Base-by-base conservation (phyloP, 1,284 basidiomycete genomes). In the Agroathelia rolfsii region DNA sequence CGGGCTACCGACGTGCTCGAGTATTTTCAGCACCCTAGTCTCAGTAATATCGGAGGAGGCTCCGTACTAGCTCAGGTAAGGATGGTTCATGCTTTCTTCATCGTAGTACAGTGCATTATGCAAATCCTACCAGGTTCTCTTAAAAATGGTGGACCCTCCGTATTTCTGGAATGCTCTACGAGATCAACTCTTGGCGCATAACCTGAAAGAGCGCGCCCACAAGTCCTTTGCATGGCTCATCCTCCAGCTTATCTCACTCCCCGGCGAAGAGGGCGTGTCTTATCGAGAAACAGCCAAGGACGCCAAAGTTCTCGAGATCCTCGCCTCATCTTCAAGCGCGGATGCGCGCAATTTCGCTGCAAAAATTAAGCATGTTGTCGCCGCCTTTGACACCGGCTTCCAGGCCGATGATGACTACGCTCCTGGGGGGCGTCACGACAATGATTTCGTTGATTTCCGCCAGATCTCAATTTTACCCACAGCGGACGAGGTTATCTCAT, bases 391-490 rank as follows among this genome's bases (percentile, higher is more conserved):
- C n/a, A n/a, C n/a, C n/a, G n/a, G n/a, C n/a, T n/a, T n/a, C n/a
- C n/a, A n/a, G n/a, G 35, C 38, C 11, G 44, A 47, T 34, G 48
- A 37, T 15, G 43, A 48, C 2, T 41, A 46, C 17, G 53, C 51
- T 5, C 61, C 76, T 1, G 76, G 77, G 0, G 76, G 76, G 2
- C 59, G 76, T 7, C 76, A 80, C 40, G 72, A 77, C 41, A 79
- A 80, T 36, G 76, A 80, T 45, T 68, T 69, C 32, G 52, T 50
- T 5, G 61, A 76, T 34, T 78, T 73, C 42, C 65, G 69, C 7
- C 38, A 65, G 5, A 72, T 80, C 12, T 51, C 66, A 14, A 72
- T 80, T 22, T 52, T 75, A 4, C 76, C 76, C 0, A 74, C 74
- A 2, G 59, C 69, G 1, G 66, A 70, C 24, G 77, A 80, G 43